Evolutionary conservation across 176 grass and related monocot species (phyloP), one percentile per base, ranked within the genome.

Genomic region (Elaeis guineensis): DNA sequence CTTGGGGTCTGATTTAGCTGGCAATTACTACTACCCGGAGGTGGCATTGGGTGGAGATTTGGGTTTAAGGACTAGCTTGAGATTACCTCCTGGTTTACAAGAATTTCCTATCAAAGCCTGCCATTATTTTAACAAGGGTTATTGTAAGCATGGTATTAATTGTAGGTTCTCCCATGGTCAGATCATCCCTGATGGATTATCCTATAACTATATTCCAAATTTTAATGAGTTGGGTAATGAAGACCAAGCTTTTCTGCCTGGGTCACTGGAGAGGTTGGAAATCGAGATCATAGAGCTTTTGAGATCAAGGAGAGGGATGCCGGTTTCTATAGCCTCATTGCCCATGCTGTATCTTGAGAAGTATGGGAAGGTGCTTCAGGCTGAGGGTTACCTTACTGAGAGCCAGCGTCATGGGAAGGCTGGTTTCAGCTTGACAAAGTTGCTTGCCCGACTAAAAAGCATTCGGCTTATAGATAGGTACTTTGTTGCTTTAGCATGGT

Each of bases 351-450:
- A 97, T 50, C 68, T 65, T 22, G 92, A 87, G 26, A 83, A 56
- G 81, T 97, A 91, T 23, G 92, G 92, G 6, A 90, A 88, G 63
- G 73, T 68, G 0, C 82, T 97, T 39, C 84, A 88, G 74, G 87
- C 92, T 1, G 92, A 97, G 16, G 92, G 92, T 0, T 97, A 97
- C 39, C 80, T 97, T 20, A 97, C 92, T 2, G 92, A 97, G 78
- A 97, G 87, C 69, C 87, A 97, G 55, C 75, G 92, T 6, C 87
- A 88, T 39, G 86, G 83, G 5, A 91, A 97, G 64, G 62, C 76
- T 17, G 87, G 83, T 14, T 97, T 64, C 69, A 97, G 81, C 72
- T 82, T 97, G 75, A 91, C 87, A 39, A 88, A 73, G 75, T 73
- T 97, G 74, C 78, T 97, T 51, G 70, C 75, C 2, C 80, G 78